Evolutionary conservation across 225 moss, liverwort and hornwort genomes (phyloP).

Genomic region (Asterella californica): DNA sequence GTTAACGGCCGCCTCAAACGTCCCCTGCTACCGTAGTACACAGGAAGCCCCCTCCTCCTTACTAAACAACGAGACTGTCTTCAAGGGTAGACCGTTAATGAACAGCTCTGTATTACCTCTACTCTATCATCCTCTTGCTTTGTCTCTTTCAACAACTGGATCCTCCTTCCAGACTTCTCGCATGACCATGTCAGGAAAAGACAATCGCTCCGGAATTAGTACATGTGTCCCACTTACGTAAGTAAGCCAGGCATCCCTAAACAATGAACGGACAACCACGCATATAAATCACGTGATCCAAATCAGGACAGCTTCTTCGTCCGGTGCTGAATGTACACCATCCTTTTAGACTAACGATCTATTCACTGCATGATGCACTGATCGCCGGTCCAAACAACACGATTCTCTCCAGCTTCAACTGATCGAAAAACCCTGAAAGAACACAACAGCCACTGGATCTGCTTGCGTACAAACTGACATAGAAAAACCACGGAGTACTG

Average conservation of each 20-base stretch:
- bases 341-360: neutral
- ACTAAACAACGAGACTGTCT: too few relatives aligned
- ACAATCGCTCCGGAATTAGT: neutral
- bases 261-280: neutral
- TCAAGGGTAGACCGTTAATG: too few relatives aligned
- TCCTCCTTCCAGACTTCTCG: neutral
- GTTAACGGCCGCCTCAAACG: too few relatives aligned
- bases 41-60: too few relatives aligned
- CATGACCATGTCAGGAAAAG: neutral
- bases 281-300: neutral
- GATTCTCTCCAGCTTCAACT: neutral
- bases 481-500: neutral
- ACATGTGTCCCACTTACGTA: neutral
- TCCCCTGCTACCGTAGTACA: too few relatives aligned
- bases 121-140: neutral
- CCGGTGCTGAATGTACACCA: neutral
- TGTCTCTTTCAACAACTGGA: neutral
- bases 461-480: neutral
- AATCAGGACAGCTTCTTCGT: neutral
- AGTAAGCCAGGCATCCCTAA: neutral
- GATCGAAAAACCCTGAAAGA: neutral
- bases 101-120: too few relatives aligned
- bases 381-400: neutral
- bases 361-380: neutral
- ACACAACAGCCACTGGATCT: neutral